Percentiles rank a stretch among this genome's conserved stretches.
Conservation (phyloP, 78 protist genomes). For the Dictyostelium purpureum region DNA sequence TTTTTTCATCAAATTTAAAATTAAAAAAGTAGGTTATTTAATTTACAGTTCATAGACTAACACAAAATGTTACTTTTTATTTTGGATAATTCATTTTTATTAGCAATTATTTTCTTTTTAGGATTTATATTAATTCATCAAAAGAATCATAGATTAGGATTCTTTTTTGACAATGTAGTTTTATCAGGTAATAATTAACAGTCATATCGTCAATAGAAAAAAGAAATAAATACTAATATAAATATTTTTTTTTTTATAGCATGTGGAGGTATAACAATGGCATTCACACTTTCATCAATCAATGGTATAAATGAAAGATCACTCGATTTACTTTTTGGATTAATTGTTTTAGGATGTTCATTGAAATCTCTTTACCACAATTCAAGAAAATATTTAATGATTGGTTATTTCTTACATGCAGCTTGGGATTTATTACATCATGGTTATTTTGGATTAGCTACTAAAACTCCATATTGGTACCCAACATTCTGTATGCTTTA, state of each 20-base stretch:
- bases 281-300: background rate
- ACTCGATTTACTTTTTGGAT: background rate
- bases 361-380: background rate
- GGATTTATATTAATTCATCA: background rate
- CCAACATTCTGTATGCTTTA: background rate
- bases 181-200: background rate
- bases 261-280: conserved; percentile 3
- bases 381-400: background rate
- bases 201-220: background rate
- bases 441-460: background rate
- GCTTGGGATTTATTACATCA: background rate
- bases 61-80: too few relatives aligned
- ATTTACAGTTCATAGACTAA: too few relatives aligned
- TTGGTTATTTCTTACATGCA: background rate
- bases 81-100: too few relatives aligned
- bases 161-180: background rate
- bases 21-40: too few relatives aligned
- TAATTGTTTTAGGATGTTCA: background rate
- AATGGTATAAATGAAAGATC: background rate
- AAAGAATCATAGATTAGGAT: background rate
- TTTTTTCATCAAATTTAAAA: too few relatives aligned
- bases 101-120: background rate
- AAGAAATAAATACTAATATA: background rate
- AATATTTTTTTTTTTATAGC: background rate
- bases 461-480: conserved; percentile 1